Evolutionary conservation across 2,329 filamentous ascomycete genomes (phyloP), one percentile per base, ranked within the genome.

Genomic region (Aspergillus versicolor): DNA sequence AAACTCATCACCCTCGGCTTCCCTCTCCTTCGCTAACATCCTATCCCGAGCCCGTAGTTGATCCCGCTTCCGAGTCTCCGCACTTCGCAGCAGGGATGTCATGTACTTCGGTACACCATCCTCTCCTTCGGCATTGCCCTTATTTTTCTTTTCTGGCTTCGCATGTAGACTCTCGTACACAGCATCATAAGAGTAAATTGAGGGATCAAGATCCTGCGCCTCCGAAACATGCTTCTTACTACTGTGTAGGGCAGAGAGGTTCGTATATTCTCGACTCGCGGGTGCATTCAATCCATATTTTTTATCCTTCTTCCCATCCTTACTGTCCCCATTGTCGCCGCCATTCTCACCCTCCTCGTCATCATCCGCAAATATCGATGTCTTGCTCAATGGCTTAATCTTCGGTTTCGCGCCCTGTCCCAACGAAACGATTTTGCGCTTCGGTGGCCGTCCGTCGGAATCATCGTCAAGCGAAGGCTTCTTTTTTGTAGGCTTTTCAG

Each of bases 1-100:
- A 58, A 85, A 88, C 59, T 85, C 84, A 48, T 88, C 85, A n/a
- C 85, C 85, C 65, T 88, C 85, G 0, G 80, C 81, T 63, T 88
- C 85, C 27, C 85, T 79, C 66, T 88, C 85, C 57, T 79, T 79
- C 51, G 84, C 81, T 12, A 88, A 66, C 56, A 84, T 67, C 60
- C 85, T 85, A 67, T 88, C 85, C 37, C 81, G 78, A 17, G 85
- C 85, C 7, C 85, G 79, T 49, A 85, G 70, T 61, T 85, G 83
- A 65, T 88, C 85, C 48, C 85, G 83, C 67, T 88, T 87, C 11
- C 85, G 81, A 32, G 82, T 73, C 59, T 86, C 83, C 2, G 85
- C 84, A 17, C 84, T 83, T 34, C 81, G 79, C 34, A 87, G 75
- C 15, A 88, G 72, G 32, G 79, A 79, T 47, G 78, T 78, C 78